Conservation (phyloP, 2,329 filamentous ascomycete genomes). For the Calonectria hongkongensis region DNA sequence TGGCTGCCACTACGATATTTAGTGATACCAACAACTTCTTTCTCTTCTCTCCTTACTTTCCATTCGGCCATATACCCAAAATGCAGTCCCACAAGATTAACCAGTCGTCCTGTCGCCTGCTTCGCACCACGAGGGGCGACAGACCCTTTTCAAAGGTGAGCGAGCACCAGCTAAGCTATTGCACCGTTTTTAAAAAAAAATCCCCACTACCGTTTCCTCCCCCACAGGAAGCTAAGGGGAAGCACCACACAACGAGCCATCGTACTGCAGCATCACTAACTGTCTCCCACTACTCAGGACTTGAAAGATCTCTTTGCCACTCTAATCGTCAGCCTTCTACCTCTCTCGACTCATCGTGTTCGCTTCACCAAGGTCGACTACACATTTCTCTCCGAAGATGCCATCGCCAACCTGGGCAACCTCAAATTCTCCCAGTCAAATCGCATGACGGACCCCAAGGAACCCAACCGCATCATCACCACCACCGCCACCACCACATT, state of each 20-base stretch:
- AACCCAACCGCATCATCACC: conserved; percentile 94
- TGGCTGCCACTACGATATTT: background rate
- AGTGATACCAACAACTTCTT: too few species aligned
- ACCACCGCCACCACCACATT: conserved; percentile 98
- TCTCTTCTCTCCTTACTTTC: too few species aligned
- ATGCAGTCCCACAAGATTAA: conserved; percentile 21
- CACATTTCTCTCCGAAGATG: conserved; percentile 96
- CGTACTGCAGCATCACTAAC: conserved; percentile 17
- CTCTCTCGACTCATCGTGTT: conserved; percentile 91
- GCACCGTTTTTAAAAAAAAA: background rate
- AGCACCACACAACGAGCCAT: background rate
- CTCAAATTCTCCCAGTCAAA: conserved; percentile 99
- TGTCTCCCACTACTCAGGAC: conserved; percentile 74
- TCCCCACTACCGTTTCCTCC: conserved; percentile 9
- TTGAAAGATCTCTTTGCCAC: conserved; percentile 98
- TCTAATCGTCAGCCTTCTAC: conserved; percentile 90
- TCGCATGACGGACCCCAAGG: conserved; percentile 98
- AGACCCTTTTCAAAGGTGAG: conserved; percentile 93
- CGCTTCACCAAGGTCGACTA: conserved; percentile 93
- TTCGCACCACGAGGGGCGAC: conserved; percentile 98
- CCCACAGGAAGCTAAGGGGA: background rate
- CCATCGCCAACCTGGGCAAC: conserved; percentile 96
- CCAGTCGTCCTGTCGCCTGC: conserved; percentile 93
- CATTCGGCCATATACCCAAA: background rate
- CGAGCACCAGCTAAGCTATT: conserved; percentile 47